These are phyloP conservation scores for Pouteria campechiana DNA, from an alignment of 179 eudicot genomes.

Conservation along the genomic window DNA sequence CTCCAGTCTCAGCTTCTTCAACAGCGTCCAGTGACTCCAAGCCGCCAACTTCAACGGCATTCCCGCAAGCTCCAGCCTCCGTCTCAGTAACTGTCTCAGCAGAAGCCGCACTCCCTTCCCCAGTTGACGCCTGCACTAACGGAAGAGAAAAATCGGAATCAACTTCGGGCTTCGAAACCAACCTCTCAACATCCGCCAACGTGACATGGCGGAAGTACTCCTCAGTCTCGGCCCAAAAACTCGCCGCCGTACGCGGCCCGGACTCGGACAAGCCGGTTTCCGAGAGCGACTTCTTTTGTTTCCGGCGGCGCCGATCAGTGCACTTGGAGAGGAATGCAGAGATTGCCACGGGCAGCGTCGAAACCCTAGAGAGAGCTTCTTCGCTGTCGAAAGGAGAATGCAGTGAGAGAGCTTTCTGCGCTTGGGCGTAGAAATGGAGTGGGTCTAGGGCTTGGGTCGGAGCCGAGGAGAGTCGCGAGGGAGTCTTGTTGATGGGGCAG, in stretches of 20 bases:
- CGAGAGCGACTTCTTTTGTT: constrained; percentile 53
- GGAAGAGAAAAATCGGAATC: no score
- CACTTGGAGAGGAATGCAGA: constrained; percentile 44
- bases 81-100: not conserved
- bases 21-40: constrained; percentile 1
- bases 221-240: constrained; percentile 61
- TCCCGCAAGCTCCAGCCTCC: constrained; percentile 2
- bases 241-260: constrained; percentile 27
- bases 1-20: constrained; percentile 13
- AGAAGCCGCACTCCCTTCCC: not conserved
- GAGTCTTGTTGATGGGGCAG: constrained; percentile 15
- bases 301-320: constrained; percentile 55
- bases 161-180: no score
- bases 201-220: constrained; percentile 66
- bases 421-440: constrained; percentile 61
- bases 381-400: constrained; percentile 76
- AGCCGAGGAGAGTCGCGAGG: not conserved
- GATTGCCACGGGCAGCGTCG: constrained; percentile 54
- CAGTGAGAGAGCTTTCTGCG: constrained; percentile 52
- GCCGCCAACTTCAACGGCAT: no score
- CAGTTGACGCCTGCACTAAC: no score
- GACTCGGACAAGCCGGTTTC: constrained; percentile 41
- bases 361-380: constrained; percentile 27
- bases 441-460: not conserved
- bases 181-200: constrained; percentile 55